Percentiles rank a stretch among this genome's conserved stretches.
These are phyloP conservation scores for Ilex asprella DNA, from an alignment of 257 asterid species.

Conservation along the genomic window DNA sequence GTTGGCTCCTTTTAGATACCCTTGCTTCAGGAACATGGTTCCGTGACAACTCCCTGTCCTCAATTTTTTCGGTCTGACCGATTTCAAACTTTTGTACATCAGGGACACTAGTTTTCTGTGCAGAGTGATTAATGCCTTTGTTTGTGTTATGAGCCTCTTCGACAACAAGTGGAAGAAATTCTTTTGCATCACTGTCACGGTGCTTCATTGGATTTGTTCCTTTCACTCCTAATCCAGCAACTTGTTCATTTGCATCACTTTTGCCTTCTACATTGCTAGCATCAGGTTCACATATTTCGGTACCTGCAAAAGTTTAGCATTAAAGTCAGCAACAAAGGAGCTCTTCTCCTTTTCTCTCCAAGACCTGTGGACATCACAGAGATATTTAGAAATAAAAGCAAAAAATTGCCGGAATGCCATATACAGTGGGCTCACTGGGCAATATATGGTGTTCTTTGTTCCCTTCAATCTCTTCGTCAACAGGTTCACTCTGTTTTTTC, in stretches of 20 bases:
- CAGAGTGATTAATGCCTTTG: neutral
- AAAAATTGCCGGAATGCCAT: neutral
- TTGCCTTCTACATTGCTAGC: neutral
- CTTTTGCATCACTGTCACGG: neutral
- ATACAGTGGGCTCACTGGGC: neutral
- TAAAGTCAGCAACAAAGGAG: slow-evolving; percentile 3
- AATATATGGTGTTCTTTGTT: neutral
- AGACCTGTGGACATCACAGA: neutral
- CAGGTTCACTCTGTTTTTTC: neutral
- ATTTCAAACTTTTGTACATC: slow-evolving; percentile 2
- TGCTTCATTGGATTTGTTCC: too few relatives aligned
- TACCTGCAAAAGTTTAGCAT: slow-evolving; percentile 6
- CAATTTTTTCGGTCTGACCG: slow-evolving; percentile 6
- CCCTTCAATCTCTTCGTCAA: neutral
- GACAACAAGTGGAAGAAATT: neutral
- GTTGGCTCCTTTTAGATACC: slow-evolving; percentile 9
- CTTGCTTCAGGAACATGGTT: slow-evolving; percentile 14
- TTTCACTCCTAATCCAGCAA: too few relatives aligned
- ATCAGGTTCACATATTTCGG: neutral
- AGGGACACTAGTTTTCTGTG: slow-evolving; percentile 1
- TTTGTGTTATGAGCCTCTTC: slow-evolving; percentile 3
- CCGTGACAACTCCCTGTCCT: slow-evolving; percentile 8
- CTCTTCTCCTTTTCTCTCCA: neutral
- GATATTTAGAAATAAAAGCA: neutral
- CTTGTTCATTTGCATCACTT: too few relatives aligned